Evolutionary conservation across 2,329 filamentous ascomycete genomes (phyloP).

Genomic region (Madurella fahalii): DNA sequence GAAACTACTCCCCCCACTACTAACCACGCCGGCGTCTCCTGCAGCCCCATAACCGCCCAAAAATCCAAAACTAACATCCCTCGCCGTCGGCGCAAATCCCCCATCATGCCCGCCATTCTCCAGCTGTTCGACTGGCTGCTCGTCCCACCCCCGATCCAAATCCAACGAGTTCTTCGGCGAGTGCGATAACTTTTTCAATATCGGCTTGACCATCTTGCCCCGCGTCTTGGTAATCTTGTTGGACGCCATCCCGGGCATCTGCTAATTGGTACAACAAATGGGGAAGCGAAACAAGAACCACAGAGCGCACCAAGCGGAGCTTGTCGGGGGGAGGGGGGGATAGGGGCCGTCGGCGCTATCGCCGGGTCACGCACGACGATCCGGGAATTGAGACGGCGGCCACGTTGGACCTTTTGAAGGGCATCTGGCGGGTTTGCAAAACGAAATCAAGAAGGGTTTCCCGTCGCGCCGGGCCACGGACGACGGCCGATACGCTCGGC

Average conservation of each 20-base stretch:
- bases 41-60: slow-evolving; percentile 1
- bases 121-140: slow-evolving; percentile 34
- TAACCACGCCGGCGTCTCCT: slow-evolving; percentile 13
- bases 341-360: slow-evolving; percentile 17
- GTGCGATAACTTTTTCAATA: slow-evolving; percentile 55
- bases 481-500: neutral
- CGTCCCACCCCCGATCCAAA: slow-evolving; percentile 56
- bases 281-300: neutral
- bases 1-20: slow-evolving; percentile 22
- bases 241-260: slow-evolving; percentile 24
- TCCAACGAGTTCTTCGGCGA: slow-evolving; percentile 62
- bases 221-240: slow-evolving; percentile 44
- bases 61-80: slow-evolving; percentile 46
- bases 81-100: slow-evolving; percentile 27
- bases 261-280: neutral
- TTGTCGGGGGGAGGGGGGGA: slow-evolving; percentile 8
- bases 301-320: neutral
- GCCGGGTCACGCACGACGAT: slow-evolving; percentile 26
- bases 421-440: slow-evolving; percentile 7
- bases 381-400: slow-evolving; percentile 22
- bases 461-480: neutral
- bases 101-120: slow-evolving; percentile 31
- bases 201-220: slow-evolving; percentile 55
- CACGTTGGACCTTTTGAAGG: slow-evolving; percentile 6
- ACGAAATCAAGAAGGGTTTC: neutral